Evolutionary conservation across 169 alveolate genomes (phyloP).

Genomic region (Perkinsus marinus): DNA sequence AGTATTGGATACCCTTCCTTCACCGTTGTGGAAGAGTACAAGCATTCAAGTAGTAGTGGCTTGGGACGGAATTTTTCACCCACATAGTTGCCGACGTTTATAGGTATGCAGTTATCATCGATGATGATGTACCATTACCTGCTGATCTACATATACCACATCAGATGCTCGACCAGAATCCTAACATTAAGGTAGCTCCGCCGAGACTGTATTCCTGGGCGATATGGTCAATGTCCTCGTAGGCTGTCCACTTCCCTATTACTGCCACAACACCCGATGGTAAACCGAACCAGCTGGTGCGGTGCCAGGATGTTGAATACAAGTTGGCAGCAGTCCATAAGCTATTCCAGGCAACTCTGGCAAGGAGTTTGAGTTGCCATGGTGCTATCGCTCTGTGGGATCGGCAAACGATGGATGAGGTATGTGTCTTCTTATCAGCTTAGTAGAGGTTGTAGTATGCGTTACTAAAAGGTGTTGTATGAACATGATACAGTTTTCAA

Average conservation of each 20-base stretch:
- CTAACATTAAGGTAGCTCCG: background rate
- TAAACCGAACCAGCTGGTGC: background rate
- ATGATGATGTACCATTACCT: background rate
- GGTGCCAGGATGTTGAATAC: background rate
- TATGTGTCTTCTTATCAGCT: too few species aligned
- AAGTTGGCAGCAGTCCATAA: background rate
- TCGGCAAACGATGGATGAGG: background rate
- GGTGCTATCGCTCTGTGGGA: background rate
- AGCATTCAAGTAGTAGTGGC: background rate
- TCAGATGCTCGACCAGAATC: background rate
- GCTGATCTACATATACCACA: background rate
- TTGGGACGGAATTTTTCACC: background rate
- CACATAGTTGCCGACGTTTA: background rate
- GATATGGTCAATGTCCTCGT: background rate
- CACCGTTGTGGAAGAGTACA: background rate
- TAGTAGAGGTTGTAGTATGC: background rate
- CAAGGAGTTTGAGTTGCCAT: background rate
- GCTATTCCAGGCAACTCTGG: background rate
- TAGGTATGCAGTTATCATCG: background rate
- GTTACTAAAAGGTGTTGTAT: background rate
- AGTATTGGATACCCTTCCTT: background rate
- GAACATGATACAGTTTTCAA: background rate
- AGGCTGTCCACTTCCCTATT: background rate
- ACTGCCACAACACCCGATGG: background rate
- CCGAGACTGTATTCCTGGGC: background rate